Conservation (phyloP, 495 filamentous ascomycete species). For the Penicillium samsonianum region DNA sequence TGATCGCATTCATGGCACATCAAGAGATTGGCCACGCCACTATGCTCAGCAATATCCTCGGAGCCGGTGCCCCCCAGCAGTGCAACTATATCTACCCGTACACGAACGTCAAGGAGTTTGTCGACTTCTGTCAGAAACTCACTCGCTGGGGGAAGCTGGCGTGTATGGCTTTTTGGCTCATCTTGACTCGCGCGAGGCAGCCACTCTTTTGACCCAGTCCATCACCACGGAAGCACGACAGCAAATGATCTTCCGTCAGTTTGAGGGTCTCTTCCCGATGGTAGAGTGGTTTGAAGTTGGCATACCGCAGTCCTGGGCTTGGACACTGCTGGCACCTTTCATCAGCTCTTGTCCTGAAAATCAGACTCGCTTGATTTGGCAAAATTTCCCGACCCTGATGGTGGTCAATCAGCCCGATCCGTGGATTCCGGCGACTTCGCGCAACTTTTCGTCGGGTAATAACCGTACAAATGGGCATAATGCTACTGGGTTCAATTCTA, state of each 20-base stretch:
- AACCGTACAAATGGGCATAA: not conserved
- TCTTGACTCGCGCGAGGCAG: constrained; percentile 74
- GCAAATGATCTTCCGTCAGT: constrained; percentile 87
- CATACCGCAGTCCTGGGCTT: constrained; percentile 83
- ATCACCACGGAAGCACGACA: constrained; percentile 86
- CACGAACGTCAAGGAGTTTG: constrained; percentile 71
- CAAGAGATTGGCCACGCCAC: constrained; percentile 84
- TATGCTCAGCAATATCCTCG: constrained; percentile 79
- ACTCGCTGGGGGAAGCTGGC: constrained; percentile 79
- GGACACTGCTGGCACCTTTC: constrained; percentile 82
- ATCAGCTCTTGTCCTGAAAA: constrained; percentile 76
- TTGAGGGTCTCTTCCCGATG: constrained; percentile 81
- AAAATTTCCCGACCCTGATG: constrained; percentile 79
- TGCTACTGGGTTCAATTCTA: not conserved
- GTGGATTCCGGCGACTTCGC: constrained; percentile 38
- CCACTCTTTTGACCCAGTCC: constrained; percentile 69
- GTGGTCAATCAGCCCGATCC: constrained; percentile 80
- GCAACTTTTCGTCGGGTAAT: constrained; percentile 13
- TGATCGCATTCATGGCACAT: constrained; percentile 83
- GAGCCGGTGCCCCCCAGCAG: constrained; percentile 62
- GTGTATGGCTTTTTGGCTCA: constrained; percentile 85
- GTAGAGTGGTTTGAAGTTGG: constrained; percentile 82
- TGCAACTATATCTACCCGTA: constrained; percentile 86
- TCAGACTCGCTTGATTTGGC: constrained; percentile 78
- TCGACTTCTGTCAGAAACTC: constrained; percentile 85